These are phyloP conservation scores for Aspergillus olivimuriae DNA, from an alignment of 495 filamentous ascomycete genomes.

Conservation along the genomic window DNA sequence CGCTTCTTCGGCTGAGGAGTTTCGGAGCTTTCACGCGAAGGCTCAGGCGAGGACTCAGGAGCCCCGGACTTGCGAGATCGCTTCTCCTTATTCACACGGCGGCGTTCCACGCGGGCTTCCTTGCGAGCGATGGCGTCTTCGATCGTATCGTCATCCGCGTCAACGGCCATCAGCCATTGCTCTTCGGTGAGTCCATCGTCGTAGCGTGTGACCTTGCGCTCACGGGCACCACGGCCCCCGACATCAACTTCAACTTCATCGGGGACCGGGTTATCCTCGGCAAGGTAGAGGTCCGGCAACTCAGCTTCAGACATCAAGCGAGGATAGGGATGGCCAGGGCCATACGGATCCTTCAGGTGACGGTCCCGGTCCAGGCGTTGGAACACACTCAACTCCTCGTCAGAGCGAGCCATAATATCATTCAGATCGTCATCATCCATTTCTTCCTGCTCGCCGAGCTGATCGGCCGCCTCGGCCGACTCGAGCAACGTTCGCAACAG, in stretches of 20 bases:
- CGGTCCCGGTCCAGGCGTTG: constrained; percentile 75
- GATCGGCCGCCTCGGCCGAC: constrained; percentile 79
- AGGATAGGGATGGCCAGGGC: constrained; percentile 56
- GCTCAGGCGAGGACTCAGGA: constrained; percentile 67
- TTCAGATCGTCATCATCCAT: constrained; percentile 98
- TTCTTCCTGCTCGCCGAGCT: constrained; percentile 70
- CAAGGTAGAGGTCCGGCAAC: constrained; percentile 87
- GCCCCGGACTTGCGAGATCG: constrained; percentile 36
- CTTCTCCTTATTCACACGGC: constrained; percentile 68
- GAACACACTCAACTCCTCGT: constrained; percentile 64
- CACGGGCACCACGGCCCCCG: constrained; percentile 84
- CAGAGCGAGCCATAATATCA: constrained; percentile 72
- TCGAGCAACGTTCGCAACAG: constrained; percentile 89
- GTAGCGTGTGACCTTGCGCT: constrained; percentile 88
- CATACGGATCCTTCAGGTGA: constrained; percentile 56
- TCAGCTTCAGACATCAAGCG: constrained; percentile 85
- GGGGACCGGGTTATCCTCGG: constrained; percentile 73
- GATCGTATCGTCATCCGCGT: constrained; percentile 89
- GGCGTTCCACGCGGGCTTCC: constrained; percentile 71
- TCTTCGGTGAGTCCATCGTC: constrained; percentile 97
- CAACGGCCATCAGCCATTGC: constrained; percentile 89
- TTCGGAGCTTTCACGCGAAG: constrained; percentile 75
- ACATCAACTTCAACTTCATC: constrained; percentile 72
- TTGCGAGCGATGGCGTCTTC: constrained; percentile 91
- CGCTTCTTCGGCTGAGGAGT: constrained; percentile 61